Percentiles rank a stretch among this genome's conserved stretches.
Conservation (phyloP, 768 basidiomycete species). For the Termitomyces titanicus region DNA sequence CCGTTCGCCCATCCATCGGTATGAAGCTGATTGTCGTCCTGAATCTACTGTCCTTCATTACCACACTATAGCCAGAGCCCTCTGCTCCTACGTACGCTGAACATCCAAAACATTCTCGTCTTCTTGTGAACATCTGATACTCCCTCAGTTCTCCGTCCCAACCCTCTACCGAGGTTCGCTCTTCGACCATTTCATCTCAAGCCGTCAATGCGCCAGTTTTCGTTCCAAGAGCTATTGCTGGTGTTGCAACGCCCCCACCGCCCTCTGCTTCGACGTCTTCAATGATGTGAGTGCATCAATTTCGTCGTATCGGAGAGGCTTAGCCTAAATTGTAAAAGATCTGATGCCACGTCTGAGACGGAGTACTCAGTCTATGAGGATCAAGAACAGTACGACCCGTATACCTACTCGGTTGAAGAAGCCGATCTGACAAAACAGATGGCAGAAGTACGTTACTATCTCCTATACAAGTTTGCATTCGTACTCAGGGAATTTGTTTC, state of each 20-base stretch:
- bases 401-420: slow-evolving; percentile 22
- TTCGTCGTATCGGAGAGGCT: not conserved
- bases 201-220: slow-evolving; percentile 85
- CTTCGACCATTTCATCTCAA: slow-evolving; percentile 46
- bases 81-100: slow-evolving; percentile 26
- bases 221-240: slow-evolving; percentile 53
- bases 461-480: not conserved
- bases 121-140: not conserved
- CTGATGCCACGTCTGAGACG: slow-evolving; percentile 16
- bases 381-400: slow-evolving; percentile 21
- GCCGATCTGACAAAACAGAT: slow-evolving; percentile 27
- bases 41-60: not conserved
- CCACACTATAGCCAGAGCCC: slow-evolving; percentile 20
- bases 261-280: slow-evolving; percentile 22
- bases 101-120: not conserved
- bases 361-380: slow-evolving; percentile 17
- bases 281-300: slow-evolving; percentile 15
- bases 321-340: slow-evolving; percentile 6
- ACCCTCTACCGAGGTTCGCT: slow-evolving; percentile 23
- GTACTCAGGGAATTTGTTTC: not conserved
- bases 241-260: slow-evolving; percentile 25
- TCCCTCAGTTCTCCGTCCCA: slow-evolving; percentile 3
- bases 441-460: slow-evolving; percentile 23
- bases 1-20: slow-evolving; percentile 79
- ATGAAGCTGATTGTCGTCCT: slow-evolving; percentile 17